These are phyloP conservation scores for Huntiella savannae DNA, from an alignment of 2,329 filamentous ascomycete species.

Conservation along the genomic window DNA sequence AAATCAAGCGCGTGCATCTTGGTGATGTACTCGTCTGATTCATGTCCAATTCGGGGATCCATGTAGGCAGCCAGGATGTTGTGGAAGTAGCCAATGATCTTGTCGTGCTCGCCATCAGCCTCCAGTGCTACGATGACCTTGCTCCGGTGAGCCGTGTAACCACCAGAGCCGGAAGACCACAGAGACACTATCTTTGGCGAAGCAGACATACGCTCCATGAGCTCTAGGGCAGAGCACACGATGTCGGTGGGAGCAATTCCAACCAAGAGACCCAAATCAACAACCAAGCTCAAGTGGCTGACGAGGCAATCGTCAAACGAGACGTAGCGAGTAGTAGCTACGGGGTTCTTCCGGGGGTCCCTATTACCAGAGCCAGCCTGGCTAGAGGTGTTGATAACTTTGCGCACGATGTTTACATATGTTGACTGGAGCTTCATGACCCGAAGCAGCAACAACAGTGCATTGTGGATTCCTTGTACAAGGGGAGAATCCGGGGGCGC, in stretches of 20 bases:
- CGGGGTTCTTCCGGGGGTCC: constrained; percentile 22
- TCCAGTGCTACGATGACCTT: constrained; percentile 80
- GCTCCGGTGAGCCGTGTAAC: constrained; percentile 39
- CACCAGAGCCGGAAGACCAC: constrained; percentile 25
- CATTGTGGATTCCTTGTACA: constrained; percentile 57
- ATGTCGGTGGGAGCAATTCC: constrained; percentile 66
- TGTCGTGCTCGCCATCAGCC: constrained; percentile 57
- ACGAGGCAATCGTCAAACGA: constrained; percentile 85
- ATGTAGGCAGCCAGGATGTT: constrained; percentile 32
- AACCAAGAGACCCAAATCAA: constrained; percentile 72
- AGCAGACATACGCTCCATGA: constrained; percentile 71
- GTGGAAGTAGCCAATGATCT: constrained; percentile 28
- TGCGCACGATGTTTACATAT: constrained; percentile 68
- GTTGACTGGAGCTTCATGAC: constrained; percentile 78
- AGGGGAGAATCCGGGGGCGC: constrained; percentile 62
- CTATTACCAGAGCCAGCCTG: constrained; percentile 25
- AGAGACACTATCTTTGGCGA: constrained; percentile 63
- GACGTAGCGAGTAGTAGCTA: constrained; percentile 52
- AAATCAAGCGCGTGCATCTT: constrained; percentile 77
- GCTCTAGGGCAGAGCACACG: constrained; percentile 58
- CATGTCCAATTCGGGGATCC: constrained; percentile 52
- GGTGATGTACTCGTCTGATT: constrained; percentile 56
- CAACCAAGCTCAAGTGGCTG: constrained; percentile 58
- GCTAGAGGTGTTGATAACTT: constrained; percentile 22
- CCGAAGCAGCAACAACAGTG: constrained; percentile 67